Conservation (phyloP, 768 basidiomycete genomes). For the Kockovaella imperatae region DNA sequence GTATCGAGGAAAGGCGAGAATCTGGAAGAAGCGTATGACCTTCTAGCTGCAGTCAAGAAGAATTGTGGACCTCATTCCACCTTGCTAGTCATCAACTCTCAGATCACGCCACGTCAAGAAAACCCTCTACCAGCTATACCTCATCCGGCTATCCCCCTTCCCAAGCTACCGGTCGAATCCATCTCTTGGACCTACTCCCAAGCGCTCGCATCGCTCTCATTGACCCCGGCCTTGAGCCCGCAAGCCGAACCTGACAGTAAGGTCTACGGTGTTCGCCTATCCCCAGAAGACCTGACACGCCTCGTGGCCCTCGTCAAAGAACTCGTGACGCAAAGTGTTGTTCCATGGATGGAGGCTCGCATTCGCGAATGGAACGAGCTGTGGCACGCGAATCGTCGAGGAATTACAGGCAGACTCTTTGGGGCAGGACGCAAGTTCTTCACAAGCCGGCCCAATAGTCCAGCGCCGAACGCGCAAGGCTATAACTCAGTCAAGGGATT, state of each 20-base stretch:
- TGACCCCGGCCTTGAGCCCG: conserved; percentile 34
- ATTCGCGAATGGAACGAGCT: conserved; percentile 88
- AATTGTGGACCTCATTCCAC: conserved; percentile 43
- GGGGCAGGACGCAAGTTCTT: conserved; percentile 47
- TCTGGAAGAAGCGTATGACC: conserved; percentile 30
- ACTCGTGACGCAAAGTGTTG: conserved; percentile 75
- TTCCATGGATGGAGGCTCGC: conserved; percentile 96
- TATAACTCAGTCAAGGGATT: conserved; percentile 45
- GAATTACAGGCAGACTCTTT: conserved; percentile 47
- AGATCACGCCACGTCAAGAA: conserved; percentile 6
- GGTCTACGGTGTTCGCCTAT: conserved; percentile 25
- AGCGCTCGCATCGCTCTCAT: conserved; percentile 30
- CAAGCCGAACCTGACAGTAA: conserved; percentile 17
- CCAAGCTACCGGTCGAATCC: conserved; percentile 20
- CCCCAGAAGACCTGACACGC: conserved; percentile 32
- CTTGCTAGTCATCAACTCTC: conserved; percentile 42
- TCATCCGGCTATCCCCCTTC: conserved; percentile 31
- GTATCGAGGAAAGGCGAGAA: conserved; percentile 26
- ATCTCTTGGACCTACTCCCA: conserved; percentile 37
- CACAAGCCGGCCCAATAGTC: conserved; percentile 40
- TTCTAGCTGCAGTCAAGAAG: conserved; percentile 39
- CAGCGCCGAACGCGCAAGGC: conserved; percentile 24
- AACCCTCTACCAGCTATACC: conserved; percentile 26
- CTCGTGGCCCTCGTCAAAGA: conserved; percentile 67
- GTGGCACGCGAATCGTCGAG: conserved; percentile 43